Evolutionary conservation across 768 basidiomycete species (phyloP).

Genomic region (Suillus sp.): DNA sequence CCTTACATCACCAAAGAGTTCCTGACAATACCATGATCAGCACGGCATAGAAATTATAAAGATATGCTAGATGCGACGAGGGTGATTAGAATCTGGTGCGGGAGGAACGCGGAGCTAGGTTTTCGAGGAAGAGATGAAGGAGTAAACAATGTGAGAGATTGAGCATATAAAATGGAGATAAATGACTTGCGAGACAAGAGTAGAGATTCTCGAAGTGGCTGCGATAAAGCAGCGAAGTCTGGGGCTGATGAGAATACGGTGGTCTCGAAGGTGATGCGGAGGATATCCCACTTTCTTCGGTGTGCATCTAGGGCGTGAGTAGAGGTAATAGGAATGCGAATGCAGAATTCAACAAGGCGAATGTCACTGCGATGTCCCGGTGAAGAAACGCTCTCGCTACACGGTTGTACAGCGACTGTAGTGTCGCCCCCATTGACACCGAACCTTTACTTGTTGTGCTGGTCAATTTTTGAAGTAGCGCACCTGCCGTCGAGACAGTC

Average conservation of each 20-base stretch:
- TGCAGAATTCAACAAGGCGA: conserved; percentile 66
- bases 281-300: conserved; percentile 85
- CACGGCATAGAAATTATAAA: not conserved
- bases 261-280: conserved; percentile 80
- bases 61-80: conserved; percentile 67
- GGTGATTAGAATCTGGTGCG: conserved; percentile 68
- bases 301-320: conserved; percentile 43
- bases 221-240: conserved; percentile 44
- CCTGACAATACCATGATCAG: no score
- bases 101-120: conserved; percentile 58
- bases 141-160: conserved; percentile 70
- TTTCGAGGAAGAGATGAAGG: conserved; percentile 45
- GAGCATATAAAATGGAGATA: conserved; percentile 55
- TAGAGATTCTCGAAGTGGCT: conserved; percentile 52
- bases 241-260: conserved; percentile 65
- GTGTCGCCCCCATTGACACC: conserved; percentile 46
- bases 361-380: conserved; percentile 67
- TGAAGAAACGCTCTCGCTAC: conserved; percentile 80
- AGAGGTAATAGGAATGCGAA: conserved; percentile 60
- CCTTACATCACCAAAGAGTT: no score
- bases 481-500: conserved; percentile 22
- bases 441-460: conserved; percentile 14
- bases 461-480: conserved; percentile 41
- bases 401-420: conserved; percentile 74
- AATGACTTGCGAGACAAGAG: conserved; percentile 61